Percentiles rank a stretch among this genome's conserved stretches.
These are phyloP conservation scores for Fusarium aywerte DNA, from an alignment of 2,329 filamentous ascomycete genomes.

Conservation along the genomic window DNA sequence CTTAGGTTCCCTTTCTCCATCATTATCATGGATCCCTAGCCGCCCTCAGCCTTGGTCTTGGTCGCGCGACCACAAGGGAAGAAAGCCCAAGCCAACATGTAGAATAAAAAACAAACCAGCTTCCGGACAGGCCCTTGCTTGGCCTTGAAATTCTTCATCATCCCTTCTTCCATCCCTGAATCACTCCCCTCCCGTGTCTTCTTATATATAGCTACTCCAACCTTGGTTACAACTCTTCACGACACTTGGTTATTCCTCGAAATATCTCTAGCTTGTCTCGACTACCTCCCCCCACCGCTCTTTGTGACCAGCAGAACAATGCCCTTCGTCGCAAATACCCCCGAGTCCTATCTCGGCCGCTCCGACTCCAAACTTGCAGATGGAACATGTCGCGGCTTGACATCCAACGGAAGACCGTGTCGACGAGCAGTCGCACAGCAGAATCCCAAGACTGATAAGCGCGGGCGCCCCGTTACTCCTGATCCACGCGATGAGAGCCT, in stretches of 20 bases:
- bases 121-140: constrained; percentile 9
- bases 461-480: constrained; percentile 47
- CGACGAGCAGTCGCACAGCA: constrained; percentile 71
- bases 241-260: not conserved
- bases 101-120: constrained; percentile 21
- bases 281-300: constrained; percentile 17
- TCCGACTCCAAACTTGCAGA: constrained; percentile 86
- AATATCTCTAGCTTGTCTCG: not conserved
- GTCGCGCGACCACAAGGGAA: constrained; percentile 26
- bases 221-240: not conserved
- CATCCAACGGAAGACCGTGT: constrained; percentile 83
- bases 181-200: constrained; percentile 13
- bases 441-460: constrained; percentile 20
- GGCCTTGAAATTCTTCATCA: constrained; percentile 22
- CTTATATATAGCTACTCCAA: not conserved
- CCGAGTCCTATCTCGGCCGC: constrained; percentile 81
- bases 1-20: constrained; percentile 20
- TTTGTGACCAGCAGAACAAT: constrained; percentile 39
- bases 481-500: constrained; percentile 69
- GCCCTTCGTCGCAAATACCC: constrained; percentile 67
- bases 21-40: constrained; percentile 18
- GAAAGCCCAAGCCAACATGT: constrained; percentile 35
- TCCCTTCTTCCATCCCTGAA: constrained; percentile 12
- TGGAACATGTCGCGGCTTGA: constrained; percentile 90
- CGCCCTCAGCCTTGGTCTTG: constrained; percentile 17